phyloP scores from a whole-genome alignment of 164 flowering plant species.

The Magnolia officinalis region DNA sequence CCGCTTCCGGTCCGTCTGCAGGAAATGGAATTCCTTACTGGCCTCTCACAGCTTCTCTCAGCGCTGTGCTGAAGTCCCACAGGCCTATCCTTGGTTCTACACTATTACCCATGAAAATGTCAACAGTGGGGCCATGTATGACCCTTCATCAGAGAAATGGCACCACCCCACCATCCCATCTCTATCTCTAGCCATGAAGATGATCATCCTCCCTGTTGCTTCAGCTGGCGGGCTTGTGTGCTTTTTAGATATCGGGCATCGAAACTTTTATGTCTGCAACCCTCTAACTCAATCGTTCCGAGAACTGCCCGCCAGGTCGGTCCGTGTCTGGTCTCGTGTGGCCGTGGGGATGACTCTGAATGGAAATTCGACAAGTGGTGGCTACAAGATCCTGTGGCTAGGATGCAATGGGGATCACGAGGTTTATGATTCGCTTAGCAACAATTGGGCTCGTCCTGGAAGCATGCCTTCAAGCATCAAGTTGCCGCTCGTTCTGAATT shows the following conservation, averaged over 20 bases:
- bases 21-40: constrained; percentile 77
- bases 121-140: constrained; percentile 73
- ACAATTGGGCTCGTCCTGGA: constrained; percentile 76
- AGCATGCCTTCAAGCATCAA: constrained; percentile 57
- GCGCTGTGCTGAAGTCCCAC: constrained; percentile 57
- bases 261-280: constrained; percentile 78
- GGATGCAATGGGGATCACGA: constrained; percentile 80
- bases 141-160: constrained; percentile 80
- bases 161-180: constrained; percentile 61
- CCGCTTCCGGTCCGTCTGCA: constrained; percentile 80
- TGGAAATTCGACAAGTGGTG: constrained; percentile 36
- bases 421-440: constrained; percentile 65
- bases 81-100: constrained; percentile 80
- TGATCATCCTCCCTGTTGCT: constrained; percentile 76
- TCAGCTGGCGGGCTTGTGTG: constrained; percentile 94
- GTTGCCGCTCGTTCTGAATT: constrained; percentile 71
- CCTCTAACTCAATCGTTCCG: constrained; percentile 73
- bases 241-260: constrained; percentile 72
- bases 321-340: constrained; percentile 76
- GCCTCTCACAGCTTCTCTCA: constrained; percentile 70
- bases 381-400: constrained; percentile 86
- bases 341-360: constrained; percentile 86
- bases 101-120: constrained; percentile 73
- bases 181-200: constrained; percentile 41
- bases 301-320: constrained; percentile 75